A percentile compares a stretch with the other conserved stretches of the same genome.
Conservation (phyloP, 2,329 filamentous ascomycete genomes). For the Amauroascus niger region DNA sequence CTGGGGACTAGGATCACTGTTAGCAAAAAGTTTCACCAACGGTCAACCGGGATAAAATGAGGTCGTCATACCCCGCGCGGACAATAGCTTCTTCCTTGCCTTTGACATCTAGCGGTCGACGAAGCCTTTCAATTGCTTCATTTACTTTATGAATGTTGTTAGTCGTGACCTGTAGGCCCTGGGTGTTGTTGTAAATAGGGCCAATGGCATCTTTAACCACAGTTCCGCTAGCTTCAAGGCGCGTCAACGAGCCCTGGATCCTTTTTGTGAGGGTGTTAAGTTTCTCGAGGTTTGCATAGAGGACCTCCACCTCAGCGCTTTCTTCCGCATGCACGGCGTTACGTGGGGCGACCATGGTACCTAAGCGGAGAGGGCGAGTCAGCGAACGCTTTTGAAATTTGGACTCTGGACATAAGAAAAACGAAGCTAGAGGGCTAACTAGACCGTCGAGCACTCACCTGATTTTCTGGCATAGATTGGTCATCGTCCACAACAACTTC, state of each 20-base stretch:
- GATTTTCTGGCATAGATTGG: background rate
- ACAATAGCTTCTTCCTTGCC: conserved; percentile 88
- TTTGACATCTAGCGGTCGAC: conserved; percentile 85
- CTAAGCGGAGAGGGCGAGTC: background rate
- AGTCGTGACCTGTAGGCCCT: conserved; percentile 75
- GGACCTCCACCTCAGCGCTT: conserved; percentile 57
- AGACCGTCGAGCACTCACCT: no score
- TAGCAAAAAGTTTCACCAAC: background rate
- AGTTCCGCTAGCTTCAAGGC: conserved; percentile 79
- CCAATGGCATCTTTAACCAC: conserved; percentile 86
- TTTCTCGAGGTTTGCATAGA: conserved; percentile 70
- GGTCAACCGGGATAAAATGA: background rate
- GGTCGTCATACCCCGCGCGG: conserved; percentile 53
- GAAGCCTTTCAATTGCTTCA: conserved; percentile 74
- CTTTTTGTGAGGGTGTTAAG: conserved; percentile 89
- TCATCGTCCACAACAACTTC: conserved; percentile 1
- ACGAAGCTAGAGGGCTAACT: no score
- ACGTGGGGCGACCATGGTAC: conserved; percentile 45
- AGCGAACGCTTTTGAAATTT: background rate
- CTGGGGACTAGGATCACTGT: conserved; percentile 49
- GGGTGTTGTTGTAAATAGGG: conserved; percentile 85
- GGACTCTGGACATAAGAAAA: no score
- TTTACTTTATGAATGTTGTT: conserved; percentile 82
- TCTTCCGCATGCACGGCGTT: conserved; percentile 55
- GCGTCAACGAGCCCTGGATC: conserved; percentile 76